phyloP scores from a whole-genome alignment of 768 basidiomycete species.

The Boletus tomentosulus region DNA sequence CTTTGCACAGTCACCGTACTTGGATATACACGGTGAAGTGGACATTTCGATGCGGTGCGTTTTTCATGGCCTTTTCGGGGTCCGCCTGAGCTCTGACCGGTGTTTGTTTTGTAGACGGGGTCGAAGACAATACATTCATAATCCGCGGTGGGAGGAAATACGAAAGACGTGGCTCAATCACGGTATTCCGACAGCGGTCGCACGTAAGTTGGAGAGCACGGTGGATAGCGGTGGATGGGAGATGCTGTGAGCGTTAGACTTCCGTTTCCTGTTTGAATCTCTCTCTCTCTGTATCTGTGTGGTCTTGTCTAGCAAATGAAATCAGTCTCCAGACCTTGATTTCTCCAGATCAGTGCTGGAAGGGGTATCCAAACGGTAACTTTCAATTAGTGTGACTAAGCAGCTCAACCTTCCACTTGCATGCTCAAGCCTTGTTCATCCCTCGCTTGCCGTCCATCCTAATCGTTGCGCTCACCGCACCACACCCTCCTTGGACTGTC shows the following conservation, averaged over 20 bases:
- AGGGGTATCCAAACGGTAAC: too few species aligned
- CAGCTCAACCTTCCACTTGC: too few species aligned
- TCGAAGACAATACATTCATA: conserved; percentile 82
- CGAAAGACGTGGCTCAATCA: conserved; percentile 89
- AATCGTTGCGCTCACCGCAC: too few species aligned
- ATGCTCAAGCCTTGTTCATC: too few species aligned
- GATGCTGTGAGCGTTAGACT: conserved; percentile 48
- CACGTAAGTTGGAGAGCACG: conserved; percentile 81
- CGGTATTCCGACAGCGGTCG: conserved; percentile 84
- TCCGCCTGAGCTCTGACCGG: not conserved
- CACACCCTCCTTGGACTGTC: too few species aligned
- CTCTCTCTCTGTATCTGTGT: not conserved
- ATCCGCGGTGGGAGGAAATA: conserved; percentile 85
- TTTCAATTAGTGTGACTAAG: too few species aligned
- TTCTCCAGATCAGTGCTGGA: too few species aligned
- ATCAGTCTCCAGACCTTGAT: too few species aligned
- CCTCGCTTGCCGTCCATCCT: too few species aligned
- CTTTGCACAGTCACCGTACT: conserved; percentile 83
- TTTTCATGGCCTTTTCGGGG: not conserved
- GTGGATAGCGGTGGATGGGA: conserved; percentile 95
- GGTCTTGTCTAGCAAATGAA: too few species aligned
- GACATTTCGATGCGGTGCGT: conserved; percentile 86
- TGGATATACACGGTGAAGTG: conserved; percentile 92
- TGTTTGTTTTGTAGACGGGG: conserved; percentile 57
- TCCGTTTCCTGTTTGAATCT: not conserved